Conservation (phyloP, 371 early-diverging fungal genomes). For the Mucor piriformis region DNA sequence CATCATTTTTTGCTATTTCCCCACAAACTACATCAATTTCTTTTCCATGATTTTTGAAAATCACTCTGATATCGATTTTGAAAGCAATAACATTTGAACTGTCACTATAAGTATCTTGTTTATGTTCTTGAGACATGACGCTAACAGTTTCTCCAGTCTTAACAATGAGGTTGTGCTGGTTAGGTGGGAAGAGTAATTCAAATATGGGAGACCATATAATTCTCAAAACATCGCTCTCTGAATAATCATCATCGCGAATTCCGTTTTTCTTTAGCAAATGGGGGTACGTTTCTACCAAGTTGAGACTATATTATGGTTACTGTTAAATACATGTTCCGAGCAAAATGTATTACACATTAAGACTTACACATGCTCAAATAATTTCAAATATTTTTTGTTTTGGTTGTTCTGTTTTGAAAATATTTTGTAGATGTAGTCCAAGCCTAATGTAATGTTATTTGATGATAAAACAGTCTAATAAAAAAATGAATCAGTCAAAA, state of each 20-base stretch:
- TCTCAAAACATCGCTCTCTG: constrained; percentile 18
- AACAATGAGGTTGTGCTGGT: constrained; percentile 16
- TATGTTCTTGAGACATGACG: constrained; percentile 16
- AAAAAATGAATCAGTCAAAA: constrained; percentile 16
- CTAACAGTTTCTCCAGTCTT: constrained; percentile 17
- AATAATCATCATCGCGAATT: constrained; percentile 1
- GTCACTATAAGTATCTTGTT: constrained; percentile 5
- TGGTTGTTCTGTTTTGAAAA: constrained; percentile 21
- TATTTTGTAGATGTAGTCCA: constrained; percentile 19
- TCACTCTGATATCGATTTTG: constrained; percentile 20
- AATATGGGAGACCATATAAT: constrained; percentile 20
- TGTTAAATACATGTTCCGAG: constrained; percentile 15
- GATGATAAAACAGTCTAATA: constrained; percentile 19
- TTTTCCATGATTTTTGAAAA: constrained; percentile 14
- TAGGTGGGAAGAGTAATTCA: constrained; percentile 21
- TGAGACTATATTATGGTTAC: constrained; percentile 20
- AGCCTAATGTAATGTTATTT: constrained; percentile 20
- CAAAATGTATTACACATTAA: constrained; percentile 21
- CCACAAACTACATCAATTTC: constrained; percentile 18
- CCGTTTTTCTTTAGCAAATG: constrained; percentile 4
- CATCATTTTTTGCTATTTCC: constrained; percentile 20
- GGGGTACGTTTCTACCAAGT: constrained; percentile 9
- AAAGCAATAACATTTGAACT: constrained; percentile 14
- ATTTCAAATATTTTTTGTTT: constrained; percentile 14
- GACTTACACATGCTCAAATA: constrained; percentile 17